Evolutionary conservation across 495 filamentous ascomycete species (phyloP), one percentile per base, ranked within the genome.

Genomic region (Tuber brumale): DNA sequence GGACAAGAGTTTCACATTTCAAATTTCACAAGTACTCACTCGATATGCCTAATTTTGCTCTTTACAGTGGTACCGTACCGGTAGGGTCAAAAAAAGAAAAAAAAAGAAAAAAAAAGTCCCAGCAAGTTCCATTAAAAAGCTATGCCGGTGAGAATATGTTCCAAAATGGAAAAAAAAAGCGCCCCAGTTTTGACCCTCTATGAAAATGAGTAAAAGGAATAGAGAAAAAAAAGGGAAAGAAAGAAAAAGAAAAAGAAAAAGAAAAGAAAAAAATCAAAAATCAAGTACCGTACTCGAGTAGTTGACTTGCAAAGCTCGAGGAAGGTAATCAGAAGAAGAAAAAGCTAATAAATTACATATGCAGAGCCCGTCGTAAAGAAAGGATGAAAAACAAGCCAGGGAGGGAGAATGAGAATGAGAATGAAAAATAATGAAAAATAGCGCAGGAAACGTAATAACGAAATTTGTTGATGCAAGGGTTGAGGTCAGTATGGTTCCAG

Each of bases 171-270:
- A 31, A 31, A 31, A 31, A 31, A 76, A 48, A 73, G 73, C 78
- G 77, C 78, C 78, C 78, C 78, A 80, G 78, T 80, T 70, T 66
- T 80, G 79, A 76, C 78, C 79, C 46, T 80, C 78, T 80, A 80
- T 80, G 71, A 71, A 69, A 66, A 79, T 76, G 75, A 74, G 73
- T 31, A 31, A 66, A 35, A 35, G 27, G 35, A 19, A 66, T 66
- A 14, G n/a, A 14, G n/a, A 61, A 61, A 27, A 27, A n/a, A n/a
- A n/a, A n/a, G n/a, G 31, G n/a, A 31, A n/a, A 5, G 10, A 45
- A 18, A 14, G n/a, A 3, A 14, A 31, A 27, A 5, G n/a, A 6
- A 27, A 18, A 35, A 35, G 14, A 66, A 66, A 66, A 35, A 16
- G 31, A 57, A 31, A n/a, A 5, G 10, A 45, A 18, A 14, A 43